phyloP scores from a whole-genome alignment of 768 basidiomycete species.

The Leucocoprinus sp. region DNA sequence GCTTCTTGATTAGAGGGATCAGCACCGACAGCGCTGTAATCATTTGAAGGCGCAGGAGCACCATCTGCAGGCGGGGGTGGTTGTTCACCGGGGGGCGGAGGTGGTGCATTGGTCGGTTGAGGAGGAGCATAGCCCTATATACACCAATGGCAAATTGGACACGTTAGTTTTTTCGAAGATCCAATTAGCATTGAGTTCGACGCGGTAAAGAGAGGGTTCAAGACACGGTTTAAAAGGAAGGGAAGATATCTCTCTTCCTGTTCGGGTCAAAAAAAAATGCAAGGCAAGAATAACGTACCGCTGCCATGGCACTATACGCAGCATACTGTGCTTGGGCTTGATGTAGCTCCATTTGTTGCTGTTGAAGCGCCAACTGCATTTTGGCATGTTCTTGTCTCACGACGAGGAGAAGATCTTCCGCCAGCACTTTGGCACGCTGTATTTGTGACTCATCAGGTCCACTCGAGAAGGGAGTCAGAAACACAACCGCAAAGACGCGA shows the following conservation, averaged over 20 bases:
- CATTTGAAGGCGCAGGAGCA: slow-evolving; percentile 40
- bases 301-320: slow-evolving; percentile 45
- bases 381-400: slow-evolving; percentile 77
- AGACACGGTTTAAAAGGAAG: not conserved
- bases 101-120: slow-evolving; percentile 35
- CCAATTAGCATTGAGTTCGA: slow-evolving; percentile 4
- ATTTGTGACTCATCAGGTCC: slow-evolving; percentile 81
- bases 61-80: slow-evolving; percentile 30
- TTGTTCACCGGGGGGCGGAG: slow-evolving; percentile 38
- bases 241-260: not conserved
- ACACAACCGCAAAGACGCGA: slow-evolving; percentile 12
- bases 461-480: slow-evolving; percentile 11
- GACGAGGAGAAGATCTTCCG: slow-evolving; percentile 77
- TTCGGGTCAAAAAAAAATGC: not conserved
- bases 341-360: slow-evolving; percentile 75
- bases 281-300: slow-evolving; percentile 40
- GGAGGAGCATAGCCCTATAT: slow-evolving; percentile 32
- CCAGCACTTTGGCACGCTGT: slow-evolving; percentile 69
- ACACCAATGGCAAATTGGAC: not conserved
- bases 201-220: not conserved
- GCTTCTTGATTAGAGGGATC: slow-evolving; percentile 26
- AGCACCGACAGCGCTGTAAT: slow-evolving; percentile 27
- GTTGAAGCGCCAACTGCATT: slow-evolving; percentile 46
- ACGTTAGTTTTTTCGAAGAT: not conserved
- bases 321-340: slow-evolving; percentile 72